Evolutionary conservation across 129 eudicot genomes (phyloP).

Genomic region (Arctium lappa): DNA sequence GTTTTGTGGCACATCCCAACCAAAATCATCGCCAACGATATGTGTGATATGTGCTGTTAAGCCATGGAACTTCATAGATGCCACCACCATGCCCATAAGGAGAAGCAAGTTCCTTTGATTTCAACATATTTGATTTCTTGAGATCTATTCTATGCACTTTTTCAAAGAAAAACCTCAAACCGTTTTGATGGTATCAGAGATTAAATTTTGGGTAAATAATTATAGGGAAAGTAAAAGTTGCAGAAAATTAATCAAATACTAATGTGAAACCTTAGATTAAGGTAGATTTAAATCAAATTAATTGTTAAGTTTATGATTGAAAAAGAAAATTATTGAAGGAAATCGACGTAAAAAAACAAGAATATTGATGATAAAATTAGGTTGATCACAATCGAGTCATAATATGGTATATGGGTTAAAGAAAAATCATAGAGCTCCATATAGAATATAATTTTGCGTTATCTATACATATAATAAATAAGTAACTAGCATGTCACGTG

Average conservation of each 20-base stretch:
- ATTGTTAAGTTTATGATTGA: neutral
- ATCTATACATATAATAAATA: too few relatives aligned
- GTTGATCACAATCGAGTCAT: too few relatives aligned
- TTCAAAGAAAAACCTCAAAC: neutral
- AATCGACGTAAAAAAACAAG: neutral
- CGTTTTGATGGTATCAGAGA: neutral
- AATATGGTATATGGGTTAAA: too few relatives aligned
- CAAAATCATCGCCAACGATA: constrained; percentile 33
- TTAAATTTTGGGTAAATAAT: too few relatives aligned
- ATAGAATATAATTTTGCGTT: neutral
- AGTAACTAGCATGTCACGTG: too few relatives aligned
- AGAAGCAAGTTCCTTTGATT: constrained; percentile 14
- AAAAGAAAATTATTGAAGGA: neutral
- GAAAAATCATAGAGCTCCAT: neutral
- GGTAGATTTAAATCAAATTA: neutral
- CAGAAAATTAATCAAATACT: too few relatives aligned
- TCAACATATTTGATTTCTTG: neutral
- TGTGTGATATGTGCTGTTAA: constrained; percentile 43
- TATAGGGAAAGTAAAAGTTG: neutral
- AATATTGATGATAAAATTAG: too few relatives aligned
- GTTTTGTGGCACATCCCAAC: constrained; percentile 44
- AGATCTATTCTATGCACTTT: neutral
- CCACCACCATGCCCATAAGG: constrained; percentile 15
- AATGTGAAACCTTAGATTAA: neutral
- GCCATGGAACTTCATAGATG: constrained; percentile 20